Evolutionary conservation across 257 asterid genomes (phyloP), one percentile per base, ranked within the genome.

Genomic region (Cordia subcordata): DNA sequence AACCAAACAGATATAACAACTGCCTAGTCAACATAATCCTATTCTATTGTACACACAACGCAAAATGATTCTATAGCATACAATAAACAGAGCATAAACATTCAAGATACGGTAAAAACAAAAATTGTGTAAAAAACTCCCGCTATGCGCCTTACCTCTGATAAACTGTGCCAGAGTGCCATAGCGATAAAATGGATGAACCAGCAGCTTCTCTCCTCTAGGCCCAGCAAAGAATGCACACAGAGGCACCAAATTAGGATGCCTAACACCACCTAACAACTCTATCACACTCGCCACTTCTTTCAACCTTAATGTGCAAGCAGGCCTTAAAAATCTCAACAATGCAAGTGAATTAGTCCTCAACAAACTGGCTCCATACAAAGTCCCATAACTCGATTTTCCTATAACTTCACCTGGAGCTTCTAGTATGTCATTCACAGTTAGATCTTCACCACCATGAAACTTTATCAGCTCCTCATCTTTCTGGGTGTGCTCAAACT

Each of bases 351-450:
- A 75, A 64, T 83, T 74, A 17, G 79, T 72, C 60, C 69, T 60
- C 38, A 77, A 67, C 86, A 90, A 78, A 79, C 49, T 65, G 27
- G 94, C 96, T 65, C 75, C 79, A 56, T 88, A 88, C 69, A 88
- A 66, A 27, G 95, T 88, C 60, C 96, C 96, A 70, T 81, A 88
- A 61, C 79, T 70, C 10, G 96, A 88, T 71, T 88, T 88, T 23
- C 96, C 93, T n/a, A 88, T 88, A 50, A 88, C 96, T 63, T 88
- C 96, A 39, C 96, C 95, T 10, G 96, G 93, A 47, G 96, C 96
- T 51, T 88, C 96, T 8, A 88, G 87, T 57, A 88, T 83, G 53
- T 81, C 93, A 66, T 69, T 58, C 5, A 71, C 85, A 54, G 66
- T 74, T 0, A 88, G 88, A 78, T 77, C 82, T 72, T 83, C 90